Evolutionary conservation across 2,329 filamentous ascomycete species (phyloP), one percentile per base, ranked within the genome.

Genomic region (Calycina herbarum): DNA sequence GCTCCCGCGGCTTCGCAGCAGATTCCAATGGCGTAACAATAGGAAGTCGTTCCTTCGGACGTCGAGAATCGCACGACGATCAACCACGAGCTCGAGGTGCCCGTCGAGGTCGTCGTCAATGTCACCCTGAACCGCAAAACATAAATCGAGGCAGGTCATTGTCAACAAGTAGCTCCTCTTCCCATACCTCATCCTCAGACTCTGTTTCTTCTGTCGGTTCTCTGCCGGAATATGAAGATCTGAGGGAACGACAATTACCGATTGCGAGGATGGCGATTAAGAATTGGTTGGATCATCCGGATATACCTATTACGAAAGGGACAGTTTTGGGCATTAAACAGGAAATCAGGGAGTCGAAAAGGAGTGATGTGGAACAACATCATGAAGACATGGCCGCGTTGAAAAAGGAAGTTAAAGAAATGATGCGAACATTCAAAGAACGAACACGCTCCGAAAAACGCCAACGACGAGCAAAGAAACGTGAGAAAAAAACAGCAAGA

Each of bases 151-250:
- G 31, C 31, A 67, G 66, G 51, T 68, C 70, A 45, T 17, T 61
- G 24, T 69, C 74, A 57, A 63, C 61, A 27, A 69, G 69, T 29
- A 68, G 63, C 38, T 70, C 63, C 29, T 76, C 75, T 1, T 66
- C 76, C 75, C n/a, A 74, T 0, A 79, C 77, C 0, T 75, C 75
- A 10, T 78, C 72, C 3, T 69, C 68, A 2, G 64, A 63, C 33
- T 79, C 77, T 0, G 65, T 67, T 10, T 74, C 76, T 0, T 83
- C 82, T 1, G 75, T 86, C 63, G 84, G 81, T 42, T 86, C 83
- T 1, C 81, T 88, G 0, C 83, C 84, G 0, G 80, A 83, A 62
- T 82, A 82, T 70, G 82, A 86, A 64, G 79, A 83, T 54, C 76
- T 87, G 1, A 74, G 73, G 13, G 80, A 82, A 62, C 71, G 76